Conservation (phyloP, 352 stramenopile species). For the Phytophthora rubi region DNA sequence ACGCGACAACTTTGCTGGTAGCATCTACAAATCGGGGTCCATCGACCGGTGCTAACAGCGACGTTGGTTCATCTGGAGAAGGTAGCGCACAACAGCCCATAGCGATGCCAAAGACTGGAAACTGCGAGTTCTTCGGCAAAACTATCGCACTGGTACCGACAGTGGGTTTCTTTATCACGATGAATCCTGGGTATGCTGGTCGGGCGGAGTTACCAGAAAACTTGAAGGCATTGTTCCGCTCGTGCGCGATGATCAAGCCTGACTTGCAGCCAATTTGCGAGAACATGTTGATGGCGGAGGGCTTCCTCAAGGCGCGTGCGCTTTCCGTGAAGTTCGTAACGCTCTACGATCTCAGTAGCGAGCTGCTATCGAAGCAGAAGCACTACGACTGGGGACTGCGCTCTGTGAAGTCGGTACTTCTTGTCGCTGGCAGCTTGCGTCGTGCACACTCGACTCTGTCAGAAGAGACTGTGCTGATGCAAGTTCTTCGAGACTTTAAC, state of each 20-base stretch:
- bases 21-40: slow-evolving; percentile 27
- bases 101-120: slow-evolving; percentile 52
- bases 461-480: slow-evolving; percentile 94
- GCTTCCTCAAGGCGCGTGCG: slow-evolving; percentile 85
- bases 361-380: slow-evolving; percentile 88
- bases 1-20: slow-evolving; percentile 62
- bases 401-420: slow-evolving; percentile 96
- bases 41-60: slow-evolving; percentile 5
- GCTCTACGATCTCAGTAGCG: slow-evolving; percentile 87
- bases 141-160: slow-evolving; percentile 85
- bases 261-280: slow-evolving; percentile 93
- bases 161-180: slow-evolving; percentile 94
- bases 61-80: slow-evolving; percentile 24
- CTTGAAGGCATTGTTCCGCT: slow-evolving; percentile 92
- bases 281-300: slow-evolving; percentile 96
- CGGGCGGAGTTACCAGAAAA: slow-evolving; percentile 93
- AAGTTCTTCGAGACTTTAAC: slow-evolving; percentile 97
- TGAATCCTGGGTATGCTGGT: slow-evolving; percentile 94
- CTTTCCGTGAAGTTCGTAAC: slow-evolving; percentile 92
- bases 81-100: slow-evolving; percentile 36
- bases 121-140: slow-evolving; percentile 92
- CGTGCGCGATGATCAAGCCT: slow-evolving; percentile 93
- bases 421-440: slow-evolving; percentile 94
- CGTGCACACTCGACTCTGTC: slow-evolving; percentile 78
- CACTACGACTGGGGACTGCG: slow-evolving; percentile 97